These are phyloP conservation scores for Dactylellina parvicollis DNA, from an alignment of 2,329 filamentous ascomycete genomes.

Conservation along the genomic window DNA sequence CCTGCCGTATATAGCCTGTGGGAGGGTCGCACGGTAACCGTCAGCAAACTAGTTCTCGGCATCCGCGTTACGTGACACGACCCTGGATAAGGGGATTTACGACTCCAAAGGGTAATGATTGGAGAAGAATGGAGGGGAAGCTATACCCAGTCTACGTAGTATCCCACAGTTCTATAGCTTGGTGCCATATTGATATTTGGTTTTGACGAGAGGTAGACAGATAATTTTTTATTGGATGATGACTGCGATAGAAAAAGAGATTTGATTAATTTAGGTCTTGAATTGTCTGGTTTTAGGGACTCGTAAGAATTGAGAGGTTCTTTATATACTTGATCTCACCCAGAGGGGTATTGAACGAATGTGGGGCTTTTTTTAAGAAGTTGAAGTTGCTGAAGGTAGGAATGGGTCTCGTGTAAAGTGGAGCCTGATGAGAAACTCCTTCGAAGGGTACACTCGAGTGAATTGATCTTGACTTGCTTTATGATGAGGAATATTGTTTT, in stretches of 20 bases:
- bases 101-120: not conserved
- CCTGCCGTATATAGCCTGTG: constrained; percentile 81
- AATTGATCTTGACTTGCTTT: not conserved
- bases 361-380: not conserved
- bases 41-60: constrained; percentile 9
- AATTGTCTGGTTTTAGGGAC: no score
- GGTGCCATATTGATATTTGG: constrained; percentile 1
- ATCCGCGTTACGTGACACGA: not conserved
- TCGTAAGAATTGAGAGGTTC: no score
- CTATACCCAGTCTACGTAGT: constrained; percentile 48
- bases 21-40: not conserved
- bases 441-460: no score
- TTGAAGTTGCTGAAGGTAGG: not conserved
- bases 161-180: constrained; percentile 30
- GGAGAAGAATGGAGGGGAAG: not conserved
- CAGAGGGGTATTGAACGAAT: not conserved
- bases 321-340: not conserved
- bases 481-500: no score
- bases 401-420: constrained; percentile 3
- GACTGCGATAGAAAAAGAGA: not conserved
- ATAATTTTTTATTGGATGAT: not conserved
- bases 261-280: no score
- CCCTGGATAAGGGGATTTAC: no score
- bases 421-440: constrained; percentile 1
- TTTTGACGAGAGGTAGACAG: not conserved